A percentile compares a stretch with the other conserved stretches of the same genome.
phyloP scores from a whole-genome alignment of 2,329 filamentous ascomycete species.

The Amauroascus niger region DNA sequence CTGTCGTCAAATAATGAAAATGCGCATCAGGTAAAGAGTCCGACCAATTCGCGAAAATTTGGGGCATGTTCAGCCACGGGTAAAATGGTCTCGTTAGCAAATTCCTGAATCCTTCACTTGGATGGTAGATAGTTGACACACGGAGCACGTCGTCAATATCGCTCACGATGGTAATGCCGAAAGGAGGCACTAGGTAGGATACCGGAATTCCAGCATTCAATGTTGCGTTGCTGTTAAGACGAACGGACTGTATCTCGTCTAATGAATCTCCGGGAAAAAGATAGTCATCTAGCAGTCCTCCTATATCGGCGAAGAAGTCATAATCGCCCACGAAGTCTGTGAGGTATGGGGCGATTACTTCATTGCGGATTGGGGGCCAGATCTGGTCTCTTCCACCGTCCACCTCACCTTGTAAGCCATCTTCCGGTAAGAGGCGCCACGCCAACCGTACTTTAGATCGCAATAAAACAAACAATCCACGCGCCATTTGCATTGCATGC shows the following conservation, averaged over 20 bases:
- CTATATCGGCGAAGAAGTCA: slow-evolving; percentile 57
- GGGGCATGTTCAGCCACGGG: slow-evolving; percentile 69
- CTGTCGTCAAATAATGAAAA: slow-evolving; percentile 75
- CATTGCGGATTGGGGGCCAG: slow-evolving; percentile 49
- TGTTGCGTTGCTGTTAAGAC: slow-evolving; percentile 57
- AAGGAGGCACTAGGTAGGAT: slow-evolving; percentile 62
- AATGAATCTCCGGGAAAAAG: slow-evolving; percentile 57
- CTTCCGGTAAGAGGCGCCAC: slow-evolving; percentile 17
- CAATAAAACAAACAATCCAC: slow-evolving; percentile 65
- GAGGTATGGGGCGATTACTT: slow-evolving; percentile 55
- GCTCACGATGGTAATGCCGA: slow-evolving; percentile 61
- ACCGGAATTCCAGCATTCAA: slow-evolving; percentile 52
- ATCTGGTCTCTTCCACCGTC: slow-evolving; percentile 42
- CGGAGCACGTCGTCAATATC: slow-evolving; percentile 74
- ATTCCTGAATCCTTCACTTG: slow-evolving; percentile 64
- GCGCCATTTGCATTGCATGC: slow-evolving; percentile 64
- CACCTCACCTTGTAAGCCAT: slow-evolving; percentile 53
- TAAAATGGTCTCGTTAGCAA: slow-evolving; percentile 62
- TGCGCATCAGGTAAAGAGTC: slow-evolving; percentile 56
- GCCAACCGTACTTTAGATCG: slow-evolving; percentile 34
- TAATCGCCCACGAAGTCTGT: slow-evolving; percentile 64
- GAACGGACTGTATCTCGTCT: slow-evolving; percentile 54
- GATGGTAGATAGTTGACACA: slow-evolving; percentile 71
- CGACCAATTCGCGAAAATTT: slow-evolving; percentile 68
- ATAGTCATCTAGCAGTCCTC: slow-evolving; percentile 46